A percentile compares a stretch with the other conserved stretches of the same genome.
These are phyloP conservation scores for Mycena leptocephala DNA, from an alignment of 768 basidiomycete genomes.

Conservation along the genomic window DNA sequence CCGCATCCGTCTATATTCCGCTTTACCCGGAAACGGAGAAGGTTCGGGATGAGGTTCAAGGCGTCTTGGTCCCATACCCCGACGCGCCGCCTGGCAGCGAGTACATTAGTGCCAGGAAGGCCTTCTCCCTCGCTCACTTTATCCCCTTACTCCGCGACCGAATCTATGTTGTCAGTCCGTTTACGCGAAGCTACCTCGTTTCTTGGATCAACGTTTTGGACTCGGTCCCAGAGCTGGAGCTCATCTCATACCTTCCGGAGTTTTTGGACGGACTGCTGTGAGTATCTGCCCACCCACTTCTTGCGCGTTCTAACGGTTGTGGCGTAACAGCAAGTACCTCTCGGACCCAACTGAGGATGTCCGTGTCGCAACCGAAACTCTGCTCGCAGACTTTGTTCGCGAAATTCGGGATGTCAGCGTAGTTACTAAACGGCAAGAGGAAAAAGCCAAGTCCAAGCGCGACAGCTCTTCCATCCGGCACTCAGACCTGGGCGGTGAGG, in stretches of 20 bases:
- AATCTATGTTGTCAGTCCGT: constrained; percentile 95
- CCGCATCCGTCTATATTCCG: constrained; percentile 94
- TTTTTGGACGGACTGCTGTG: constrained; percentile 95
- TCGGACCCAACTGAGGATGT: constrained; percentile 97
- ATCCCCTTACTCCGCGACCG: constrained; percentile 95
- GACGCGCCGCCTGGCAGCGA: constrained; percentile 65
- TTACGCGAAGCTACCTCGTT: constrained; percentile 96
- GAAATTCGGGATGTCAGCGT: constrained; percentile 92
- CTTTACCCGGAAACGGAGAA: constrained; percentile 88
- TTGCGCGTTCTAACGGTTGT: constrained; percentile 17
- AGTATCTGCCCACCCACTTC: constrained; percentile 48
- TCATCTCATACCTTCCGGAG: constrained; percentile 95
- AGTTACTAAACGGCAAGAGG: constrained; percentile 78
- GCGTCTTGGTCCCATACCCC: constrained; percentile 78
- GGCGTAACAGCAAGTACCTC: constrained; percentile 87
- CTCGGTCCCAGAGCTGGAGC: constrained; percentile 96
- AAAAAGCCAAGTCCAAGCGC: constrained; percentile 61
- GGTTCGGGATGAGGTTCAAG: constrained; percentile 68
- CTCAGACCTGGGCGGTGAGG: constrained; percentile 57
- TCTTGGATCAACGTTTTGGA: constrained; percentile 97
- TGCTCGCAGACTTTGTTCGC: constrained; percentile 90
- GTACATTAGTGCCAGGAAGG: constrained; percentile 68
- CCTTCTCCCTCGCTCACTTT: constrained; percentile 95
- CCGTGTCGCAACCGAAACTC: constrained; percentile 89
- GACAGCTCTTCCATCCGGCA: constrained; percentile 58